These are phyloP conservation scores for Rhizodiscina lignyota DNA, from an alignment of 495 filamentous ascomycete genomes.

Conservation along the genomic window DNA sequence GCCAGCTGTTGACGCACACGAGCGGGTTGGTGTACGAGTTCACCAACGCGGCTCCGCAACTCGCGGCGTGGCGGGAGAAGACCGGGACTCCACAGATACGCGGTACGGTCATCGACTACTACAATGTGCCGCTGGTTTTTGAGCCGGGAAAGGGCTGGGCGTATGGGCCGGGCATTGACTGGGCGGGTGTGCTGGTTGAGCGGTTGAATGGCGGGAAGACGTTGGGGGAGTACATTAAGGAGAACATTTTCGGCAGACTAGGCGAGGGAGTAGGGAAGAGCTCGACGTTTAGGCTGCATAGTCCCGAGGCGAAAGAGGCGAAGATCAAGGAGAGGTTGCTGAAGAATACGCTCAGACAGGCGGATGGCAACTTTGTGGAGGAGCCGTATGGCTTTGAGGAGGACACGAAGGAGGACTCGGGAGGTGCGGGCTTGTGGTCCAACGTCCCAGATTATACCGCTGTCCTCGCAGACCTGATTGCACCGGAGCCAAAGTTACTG, in stretches of 20 bases:
- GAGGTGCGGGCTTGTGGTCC: neutral
- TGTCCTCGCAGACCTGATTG: neutral
- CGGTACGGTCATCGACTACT: neutral
- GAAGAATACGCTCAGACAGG: neutral
- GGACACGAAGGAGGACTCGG: neutral
- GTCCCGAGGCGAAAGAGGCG: neutral
- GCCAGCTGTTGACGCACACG: conserved; percentile 2
- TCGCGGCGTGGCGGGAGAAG: neutral
- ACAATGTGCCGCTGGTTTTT: conserved; percentile 15
- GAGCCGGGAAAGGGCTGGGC: conserved; percentile 18
- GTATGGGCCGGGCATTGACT: conserved; percentile 17
- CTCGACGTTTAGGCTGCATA: neutral
- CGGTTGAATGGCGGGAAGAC: conserved; percentile 7
- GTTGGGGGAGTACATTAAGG: conserved; percentile 38
- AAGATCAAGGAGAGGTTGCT: neutral
- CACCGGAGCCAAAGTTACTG: neutral
- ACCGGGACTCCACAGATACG: neutral
- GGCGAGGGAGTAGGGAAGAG: neutral
- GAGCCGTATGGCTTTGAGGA: neutral
- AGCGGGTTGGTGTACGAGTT: conserved; percentile 1
- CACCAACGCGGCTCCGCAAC: neutral
- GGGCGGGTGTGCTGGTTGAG: conserved; percentile 9
- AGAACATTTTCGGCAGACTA: conserved; percentile 29
- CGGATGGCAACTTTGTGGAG: neutral
- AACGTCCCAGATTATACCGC: neutral